A percentile compares a stretch with the other conserved stretches of the same genome.
Conservation (phyloP, 441 rosid genomes). For the Dalechampia spathulata region DNA sequence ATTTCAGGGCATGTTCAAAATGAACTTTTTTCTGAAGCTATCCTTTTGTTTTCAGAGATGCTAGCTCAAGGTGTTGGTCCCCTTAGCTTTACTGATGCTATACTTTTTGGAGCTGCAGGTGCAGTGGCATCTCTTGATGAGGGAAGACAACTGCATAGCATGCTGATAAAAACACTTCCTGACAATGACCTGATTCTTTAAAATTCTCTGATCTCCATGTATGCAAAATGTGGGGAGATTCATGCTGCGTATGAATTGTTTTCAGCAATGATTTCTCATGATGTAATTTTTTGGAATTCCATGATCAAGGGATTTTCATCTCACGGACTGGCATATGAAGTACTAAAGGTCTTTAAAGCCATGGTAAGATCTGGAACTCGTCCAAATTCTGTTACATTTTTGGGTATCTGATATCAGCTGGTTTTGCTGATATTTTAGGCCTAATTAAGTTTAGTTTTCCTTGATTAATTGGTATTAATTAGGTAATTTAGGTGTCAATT, state of each 20-base stretch:
- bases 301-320: conserved; percentile 72
- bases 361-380: conserved; percentile 42
- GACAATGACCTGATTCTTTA: conserved; percentile 48
- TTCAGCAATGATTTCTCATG: conserved; percentile 40
- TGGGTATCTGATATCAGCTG: too few species aligned
- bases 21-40: conserved; percentile 64
- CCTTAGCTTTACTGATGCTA: conserved; percentile 43
- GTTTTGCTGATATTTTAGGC: too few species aligned
- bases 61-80: conserved; percentile 36
- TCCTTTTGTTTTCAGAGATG: conserved; percentile 46
- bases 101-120: conserved; percentile 71
- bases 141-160: conserved; percentile 57
- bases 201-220: conserved; percentile 73
- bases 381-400: conserved; percentile 65
- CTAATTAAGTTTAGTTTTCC: too few species aligned
- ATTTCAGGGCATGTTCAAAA: conserved; percentile 72
- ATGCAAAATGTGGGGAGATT: conserved; percentile 72
- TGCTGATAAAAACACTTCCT: conserved; percentile 39
- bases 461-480: too few species aligned
- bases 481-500: too few species aligned
- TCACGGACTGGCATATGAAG: conserved; percentile 51
- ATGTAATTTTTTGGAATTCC: conserved; percentile 73
- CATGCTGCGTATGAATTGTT: conserved; percentile 45
- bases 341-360: conserved; percentile 35
- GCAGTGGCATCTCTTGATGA: conserved; percentile 58